Conservation (phyloP, 1,284 basidiomycete species). For the Retiboletus flavoniger region DNA sequence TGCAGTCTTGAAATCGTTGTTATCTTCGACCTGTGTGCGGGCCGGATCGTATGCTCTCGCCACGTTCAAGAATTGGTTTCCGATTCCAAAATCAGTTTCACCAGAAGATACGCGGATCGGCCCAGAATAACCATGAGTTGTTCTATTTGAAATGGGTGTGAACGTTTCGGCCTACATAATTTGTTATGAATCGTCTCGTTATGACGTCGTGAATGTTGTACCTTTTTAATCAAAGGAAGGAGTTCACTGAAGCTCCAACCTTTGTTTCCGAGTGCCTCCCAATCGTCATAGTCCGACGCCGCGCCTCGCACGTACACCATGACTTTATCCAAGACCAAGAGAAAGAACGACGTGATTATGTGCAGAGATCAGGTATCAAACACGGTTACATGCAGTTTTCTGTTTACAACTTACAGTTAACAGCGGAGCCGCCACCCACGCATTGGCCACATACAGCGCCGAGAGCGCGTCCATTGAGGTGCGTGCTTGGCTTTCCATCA, state of each 20-base stretch:
- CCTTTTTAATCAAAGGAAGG: slow-evolving; percentile 54
- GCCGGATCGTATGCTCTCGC: slow-evolving; percentile 45
- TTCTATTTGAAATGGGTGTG: slow-evolving; percentile 32
- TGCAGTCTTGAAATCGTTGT: slow-evolving; percentile 41
- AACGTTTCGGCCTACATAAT: slow-evolving; percentile 50
- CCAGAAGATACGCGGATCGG: slow-evolving; percentile 52
- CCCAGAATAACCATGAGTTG: slow-evolving; percentile 52
- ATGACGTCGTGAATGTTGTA: slow-evolving; percentile 12
- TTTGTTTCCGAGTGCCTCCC: slow-evolving; percentile 49
- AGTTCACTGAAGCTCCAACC: slow-evolving; percentile 50
- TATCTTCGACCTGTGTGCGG: slow-evolving; percentile 41
- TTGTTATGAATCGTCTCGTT: not conserved
- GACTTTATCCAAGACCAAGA: slow-evolving; percentile 36
- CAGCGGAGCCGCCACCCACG: slow-evolving; percentile 58
- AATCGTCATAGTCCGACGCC: slow-evolving; percentile 59
- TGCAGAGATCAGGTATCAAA: not conserved
- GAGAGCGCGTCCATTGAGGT: slow-evolving; percentile 44
- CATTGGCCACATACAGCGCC: slow-evolving; percentile 46
- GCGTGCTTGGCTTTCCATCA: slow-evolving; percentile 40
- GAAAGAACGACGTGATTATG: not conserved
- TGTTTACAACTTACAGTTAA: slow-evolving; percentile 46
- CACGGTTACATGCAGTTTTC: not conserved
- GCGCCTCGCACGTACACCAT: slow-evolving; percentile 53
- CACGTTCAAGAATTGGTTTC: slow-evolving; percentile 47
- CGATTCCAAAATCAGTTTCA: slow-evolving; percentile 38